These are phyloP conservation scores for Calonectria honghensis DNA, from an alignment of 2,329 filamentous ascomycete species.

Conservation along the genomic window DNA sequence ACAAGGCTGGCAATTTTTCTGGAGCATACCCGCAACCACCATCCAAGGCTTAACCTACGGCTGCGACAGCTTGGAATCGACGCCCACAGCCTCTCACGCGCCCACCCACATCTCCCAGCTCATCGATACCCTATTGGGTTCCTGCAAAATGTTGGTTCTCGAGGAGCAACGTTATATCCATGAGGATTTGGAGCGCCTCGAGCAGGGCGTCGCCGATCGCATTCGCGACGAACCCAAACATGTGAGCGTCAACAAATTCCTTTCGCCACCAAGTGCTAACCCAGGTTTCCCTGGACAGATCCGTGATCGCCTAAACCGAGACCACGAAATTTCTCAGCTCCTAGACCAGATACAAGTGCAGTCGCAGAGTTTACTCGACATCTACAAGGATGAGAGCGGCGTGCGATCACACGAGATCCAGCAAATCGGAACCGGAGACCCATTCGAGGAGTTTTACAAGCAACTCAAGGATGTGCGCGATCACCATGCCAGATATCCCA, in stretches of 20 bases:
- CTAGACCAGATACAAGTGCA: conserved; percentile 91
- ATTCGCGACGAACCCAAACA: conserved; percentile 91
- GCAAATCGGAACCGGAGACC: conserved; percentile 87
- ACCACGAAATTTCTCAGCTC: conserved; percentile 93
- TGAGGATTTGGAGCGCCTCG: conserved; percentile 96
- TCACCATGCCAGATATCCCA: conserved; percentile 93
- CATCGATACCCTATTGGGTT: neutral
- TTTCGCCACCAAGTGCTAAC: conserved; percentile 43
- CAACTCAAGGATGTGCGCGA: conserved; percentile 87
- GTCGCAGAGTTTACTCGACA: conserved; percentile 84
- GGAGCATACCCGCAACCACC: conserved; percentile 31
- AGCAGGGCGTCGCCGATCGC: conserved; percentile 94
- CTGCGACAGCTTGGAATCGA: conserved; percentile 18
- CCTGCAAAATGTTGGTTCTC: conserved; percentile 82
- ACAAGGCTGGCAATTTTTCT: conserved; percentile 55
- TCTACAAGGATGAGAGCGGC: conserved; percentile 88
- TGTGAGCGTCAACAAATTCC: conserved; percentile 69
- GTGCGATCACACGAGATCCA: conserved; percentile 87
- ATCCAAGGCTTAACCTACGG: conserved; percentile 5
- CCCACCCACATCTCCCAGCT: no score
- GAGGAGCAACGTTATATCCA: conserved; percentile 96
- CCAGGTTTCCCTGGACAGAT: conserved; percentile 72
- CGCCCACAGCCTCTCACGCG: neutral
- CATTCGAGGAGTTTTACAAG: conserved; percentile 93
- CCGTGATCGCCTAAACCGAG: conserved; percentile 89